Base-by-base conservation (phyloP, 306 rosid species). In the Trichosanthes cucumerina region DNA sequence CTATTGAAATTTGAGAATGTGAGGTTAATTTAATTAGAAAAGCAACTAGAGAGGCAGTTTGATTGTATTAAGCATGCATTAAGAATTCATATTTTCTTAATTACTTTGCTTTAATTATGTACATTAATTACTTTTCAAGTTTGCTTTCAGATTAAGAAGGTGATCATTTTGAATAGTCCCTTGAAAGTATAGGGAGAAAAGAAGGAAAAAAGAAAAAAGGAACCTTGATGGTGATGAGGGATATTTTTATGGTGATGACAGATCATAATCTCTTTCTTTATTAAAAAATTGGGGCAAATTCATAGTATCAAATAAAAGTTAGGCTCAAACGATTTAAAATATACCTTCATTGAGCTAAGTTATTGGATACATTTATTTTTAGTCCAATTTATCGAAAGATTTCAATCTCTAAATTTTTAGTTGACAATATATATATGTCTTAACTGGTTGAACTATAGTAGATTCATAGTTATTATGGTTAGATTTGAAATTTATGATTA, bases 141-240 rank as follows among this genome's bases (percentile, higher is more conserved):
- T 72, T 72, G 26, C 77, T 72, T 49, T 15, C 26, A 28, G 24
- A 71, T 71, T 71, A 71, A 71, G 77, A 71, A 47, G 39, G 59
- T 26, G 43, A 47, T 72, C 7, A 28, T 70, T 44, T 23, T 70
- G 19, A 43, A 21, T 70, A 70, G 18, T 24, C 1, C n/a, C 34
- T 70, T 23, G 5, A 31, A 70, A 24, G 23, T 71, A 44, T 71
- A 13, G 19, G 50, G 33, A 66, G 21, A 21, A 70, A 41, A 24
- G 54, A 39, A 0, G 9, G 18, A 41, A 2, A 68, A 64, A 28
- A 6, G 7, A 14, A 39, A 66, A 7, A 68, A 9, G 1, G 8
- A 41, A 43, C n/a, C 5, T 19, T 38, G 49, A 43, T 69, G 13
- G 53, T 43, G 46, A 68, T 68, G 75, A 68, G 28, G 7, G 31